Conservation (phyloP, 768 basidiomycete genomes). For the Filobasidium floriforme region DNA sequence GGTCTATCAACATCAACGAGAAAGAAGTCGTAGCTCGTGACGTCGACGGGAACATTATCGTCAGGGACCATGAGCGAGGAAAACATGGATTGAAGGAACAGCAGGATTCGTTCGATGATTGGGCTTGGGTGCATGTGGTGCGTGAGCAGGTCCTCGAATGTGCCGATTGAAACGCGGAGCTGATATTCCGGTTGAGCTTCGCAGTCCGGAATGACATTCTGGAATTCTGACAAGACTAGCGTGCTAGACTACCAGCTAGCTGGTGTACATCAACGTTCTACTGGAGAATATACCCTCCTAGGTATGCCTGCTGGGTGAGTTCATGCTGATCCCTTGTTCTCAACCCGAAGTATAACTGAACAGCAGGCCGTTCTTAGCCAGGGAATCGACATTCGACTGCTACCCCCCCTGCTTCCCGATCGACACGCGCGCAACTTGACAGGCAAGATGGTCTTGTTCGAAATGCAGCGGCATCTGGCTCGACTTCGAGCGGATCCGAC, state of each 20-base stretch:
- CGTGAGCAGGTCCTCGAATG: neutral
- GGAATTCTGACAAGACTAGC: slow-evolving; percentile 6
- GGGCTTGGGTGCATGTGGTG: slow-evolving; percentile 34
- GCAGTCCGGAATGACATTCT: slow-evolving; percentile 21
- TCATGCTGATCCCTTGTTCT: neutral
- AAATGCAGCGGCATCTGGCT: slow-evolving; percentile 36
- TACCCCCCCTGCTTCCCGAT: slow-evolving; percentile 29
- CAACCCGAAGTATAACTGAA: neutral
- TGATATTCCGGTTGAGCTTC: slow-evolving; percentile 1
- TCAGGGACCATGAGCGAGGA: neutral
- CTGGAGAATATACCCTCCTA: slow-evolving; percentile 38
- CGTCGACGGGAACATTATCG: slow-evolving; percentile 6
- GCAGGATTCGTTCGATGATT: slow-evolving; percentile 22
- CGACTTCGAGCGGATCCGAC: slow-evolving; percentile 16
- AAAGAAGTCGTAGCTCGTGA: slow-evolving; percentile 21
- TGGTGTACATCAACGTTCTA: slow-evolving; percentile 36
- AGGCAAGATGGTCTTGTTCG: slow-evolving; percentile 33
- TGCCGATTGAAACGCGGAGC: neutral
- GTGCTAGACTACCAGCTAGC: slow-evolving; percentile 35
- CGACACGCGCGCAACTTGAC: slow-evolving; percentile 21
- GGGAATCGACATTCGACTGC: slow-evolving; percentile 35
- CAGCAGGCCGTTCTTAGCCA: slow-evolving; percentile 5
- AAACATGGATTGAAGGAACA: neutral
- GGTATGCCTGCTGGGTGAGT: slow-evolving; percentile 35
- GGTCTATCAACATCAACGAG: slow-evolving; percentile 24